Evolutionary conservation across 495 filamentous ascomycete species (phyloP).

Genomic region (Penicillium maclennaniae): DNA sequence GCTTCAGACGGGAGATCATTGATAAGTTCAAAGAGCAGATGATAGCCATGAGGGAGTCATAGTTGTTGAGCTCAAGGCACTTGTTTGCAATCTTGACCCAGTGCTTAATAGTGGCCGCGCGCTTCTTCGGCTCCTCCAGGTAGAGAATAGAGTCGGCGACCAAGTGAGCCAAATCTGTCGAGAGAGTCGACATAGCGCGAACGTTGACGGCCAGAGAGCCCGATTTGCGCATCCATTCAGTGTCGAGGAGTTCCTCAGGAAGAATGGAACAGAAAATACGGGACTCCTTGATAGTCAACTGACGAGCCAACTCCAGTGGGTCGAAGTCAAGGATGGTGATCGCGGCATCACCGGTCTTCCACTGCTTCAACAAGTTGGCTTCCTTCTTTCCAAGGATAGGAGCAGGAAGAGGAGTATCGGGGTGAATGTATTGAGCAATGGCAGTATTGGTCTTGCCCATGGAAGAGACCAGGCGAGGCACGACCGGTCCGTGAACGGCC

Average conservation of each 20-base stretch:
- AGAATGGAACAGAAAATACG: slow-evolving; percentile 88
- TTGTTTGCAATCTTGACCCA: slow-evolving; percentile 95
- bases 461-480: slow-evolving; percentile 82
- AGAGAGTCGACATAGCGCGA: slow-evolving; percentile 87
- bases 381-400: slow-evolving; percentile 74
- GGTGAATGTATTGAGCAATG: slow-evolving; percentile 61
- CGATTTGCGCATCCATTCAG: slow-evolving; percentile 86
- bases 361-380: slow-evolving; percentile 63
- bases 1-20: slow-evolving; percentile 83
- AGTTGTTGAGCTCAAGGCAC: slow-evolving; percentile 88
- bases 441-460: slow-evolving; percentile 84
- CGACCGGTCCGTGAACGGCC: slow-evolving; percentile 65
- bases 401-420: slow-evolving; percentile 66
- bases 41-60: slow-evolving; percentile 94
- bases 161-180: slow-evolving; percentile 85
- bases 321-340: slow-evolving; percentile 91
- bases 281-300: slow-evolving; percentile 92
- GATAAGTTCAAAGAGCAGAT: slow-evolving; percentile 90
- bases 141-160: slow-evolving; percentile 94
- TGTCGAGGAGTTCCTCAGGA: slow-evolving; percentile 89
- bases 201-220: slow-evolving; percentile 84
- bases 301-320: slow-evolving; percentile 84
- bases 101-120: slow-evolving; percentile 88
- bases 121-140: slow-evolving; percentile 82
- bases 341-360: slow-evolving; percentile 63